A percentile compares a stretch with the other conserved stretches of the same genome.
These are phyloP conservation scores for Triticum timopheevii DNA, from an alignment of 176 grass and related monocot genomes.

Conservation along the genomic window DNA sequence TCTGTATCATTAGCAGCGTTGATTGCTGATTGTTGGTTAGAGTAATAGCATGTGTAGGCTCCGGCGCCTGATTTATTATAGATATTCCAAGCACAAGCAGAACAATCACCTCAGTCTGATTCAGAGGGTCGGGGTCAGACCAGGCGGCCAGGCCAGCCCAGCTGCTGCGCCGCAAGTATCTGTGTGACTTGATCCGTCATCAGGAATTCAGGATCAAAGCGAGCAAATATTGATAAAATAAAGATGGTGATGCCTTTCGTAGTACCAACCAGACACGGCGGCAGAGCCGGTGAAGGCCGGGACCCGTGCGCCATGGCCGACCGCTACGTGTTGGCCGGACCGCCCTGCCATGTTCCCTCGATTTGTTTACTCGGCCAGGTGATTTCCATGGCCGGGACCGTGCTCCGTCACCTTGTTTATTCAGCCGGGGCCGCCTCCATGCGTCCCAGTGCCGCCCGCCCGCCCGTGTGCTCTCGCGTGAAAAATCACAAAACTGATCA, in stretches of 20 bases:
- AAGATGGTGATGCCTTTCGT: background rate
- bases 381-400: too few relatives aligned
- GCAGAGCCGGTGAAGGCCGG: slow-evolving; percentile 17
- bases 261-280: background rate
- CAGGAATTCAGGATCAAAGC: background rate
- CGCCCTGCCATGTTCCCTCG: too few relatives aligned
- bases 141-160: background rate
- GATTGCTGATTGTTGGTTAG: too few relatives aligned
- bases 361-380: background rate
- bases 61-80: too few relatives aligned
- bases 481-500: too few relatives aligned
- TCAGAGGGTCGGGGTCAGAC: too few relatives aligned
- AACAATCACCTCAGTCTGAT: too few relatives aligned
- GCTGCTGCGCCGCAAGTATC: background rate
- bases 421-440: too few relatives aligned
- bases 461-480: background rate
- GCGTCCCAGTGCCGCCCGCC: background rate
- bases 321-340: slow-evolving; percentile 1
- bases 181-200: background rate
- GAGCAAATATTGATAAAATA: background rate
- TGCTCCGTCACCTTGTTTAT: too few relatives aligned
- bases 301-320: background rate
- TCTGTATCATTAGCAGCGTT: too few relatives aligned
- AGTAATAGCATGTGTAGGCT: too few relatives aligned
- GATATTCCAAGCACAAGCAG: too few relatives aligned